Conservation (phyloP, 2,329 filamentous ascomycete species). For the Alternaria incomplexa region DNA sequence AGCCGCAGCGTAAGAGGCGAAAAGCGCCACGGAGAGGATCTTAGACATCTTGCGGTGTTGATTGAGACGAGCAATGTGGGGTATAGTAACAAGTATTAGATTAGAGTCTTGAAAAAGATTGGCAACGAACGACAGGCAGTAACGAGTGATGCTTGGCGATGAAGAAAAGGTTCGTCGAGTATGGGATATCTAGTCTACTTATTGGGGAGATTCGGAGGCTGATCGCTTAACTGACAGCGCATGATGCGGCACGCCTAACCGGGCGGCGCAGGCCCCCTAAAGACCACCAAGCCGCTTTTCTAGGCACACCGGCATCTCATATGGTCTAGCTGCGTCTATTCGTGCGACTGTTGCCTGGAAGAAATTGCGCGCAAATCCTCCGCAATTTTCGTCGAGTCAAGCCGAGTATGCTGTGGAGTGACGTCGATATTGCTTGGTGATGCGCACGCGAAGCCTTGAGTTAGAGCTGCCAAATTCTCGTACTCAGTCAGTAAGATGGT, state of each 20-base stretch:
- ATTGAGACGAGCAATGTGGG: neutral
- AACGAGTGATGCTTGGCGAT: slow-evolving; percentile 4
- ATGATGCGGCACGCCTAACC: slow-evolving; percentile 10
- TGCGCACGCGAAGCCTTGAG: neutral
- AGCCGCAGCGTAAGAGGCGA: slow-evolving; percentile 30
- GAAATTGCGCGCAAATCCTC: slow-evolving; percentile 4
- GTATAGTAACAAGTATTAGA: neutral
- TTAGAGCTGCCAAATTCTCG: neutral
- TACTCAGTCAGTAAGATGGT: neutral
- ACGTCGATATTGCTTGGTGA: neutral
- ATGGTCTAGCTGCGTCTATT: neutral
- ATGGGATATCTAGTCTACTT: slow-evolving; percentile 9
- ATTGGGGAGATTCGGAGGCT: neutral
- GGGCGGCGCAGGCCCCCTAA: slow-evolving; percentile 2
- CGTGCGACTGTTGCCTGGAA: slow-evolving; percentile 1
- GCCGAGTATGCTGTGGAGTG: neutral
- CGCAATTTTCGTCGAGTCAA: neutral
- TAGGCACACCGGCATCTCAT: slow-evolving; percentile 2
- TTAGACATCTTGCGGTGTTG: slow-evolving; percentile 26
- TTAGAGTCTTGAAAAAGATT: neutral
- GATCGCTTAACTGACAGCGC: slow-evolving; percentile 6
- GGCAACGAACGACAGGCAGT: neutral
- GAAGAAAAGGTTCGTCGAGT: neutral
- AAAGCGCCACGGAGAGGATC: slow-evolving; percentile 24
- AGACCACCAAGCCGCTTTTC: neutral